A percentile compares a stretch with the other conserved stretches of the same genome.
phyloP scores from a whole-genome alignment of 495 filamentous ascomycete genomes.

The Thermothielavioides terrestris region DNA sequence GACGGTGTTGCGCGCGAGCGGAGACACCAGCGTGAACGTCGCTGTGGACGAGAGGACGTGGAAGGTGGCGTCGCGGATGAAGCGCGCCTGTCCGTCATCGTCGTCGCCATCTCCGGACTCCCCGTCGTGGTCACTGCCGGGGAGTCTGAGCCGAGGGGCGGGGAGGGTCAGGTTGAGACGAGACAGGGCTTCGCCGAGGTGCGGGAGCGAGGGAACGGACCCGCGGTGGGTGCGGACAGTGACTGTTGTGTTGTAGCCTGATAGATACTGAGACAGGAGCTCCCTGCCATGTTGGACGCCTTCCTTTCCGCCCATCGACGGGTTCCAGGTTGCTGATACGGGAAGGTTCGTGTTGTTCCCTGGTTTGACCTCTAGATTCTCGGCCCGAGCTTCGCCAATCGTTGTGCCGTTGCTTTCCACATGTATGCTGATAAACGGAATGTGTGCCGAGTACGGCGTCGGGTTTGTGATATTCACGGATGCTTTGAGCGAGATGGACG shows the following conservation, averaged over 20 bases:
- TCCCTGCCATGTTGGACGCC: conserved; percentile 56
- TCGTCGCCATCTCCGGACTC: conserved; percentile 11
- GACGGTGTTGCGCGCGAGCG: conserved; percentile 59
- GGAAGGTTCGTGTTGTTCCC: conserved; percentile 66
- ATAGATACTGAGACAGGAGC: conserved; percentile 76
- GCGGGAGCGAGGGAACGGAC: conserved; percentile 65
- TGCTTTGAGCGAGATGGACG: conserved; percentile 59
- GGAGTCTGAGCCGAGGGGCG: conserved; percentile 21
- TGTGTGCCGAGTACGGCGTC: conserved; percentile 66
- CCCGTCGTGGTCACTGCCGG: conserved; percentile 32
- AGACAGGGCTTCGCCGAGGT: conserved; percentile 63
- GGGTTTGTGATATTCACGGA: conserved; percentile 80
- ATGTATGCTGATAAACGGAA: conserved; percentile 72
- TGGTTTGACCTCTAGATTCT: conserved; percentile 48
- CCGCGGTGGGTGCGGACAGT: conserved; percentile 57
- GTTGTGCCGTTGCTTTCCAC: conserved; percentile 63
- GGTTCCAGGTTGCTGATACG: conserved; percentile 68
- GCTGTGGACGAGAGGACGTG: conserved; percentile 82
- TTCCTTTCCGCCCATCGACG: conserved; percentile 50
- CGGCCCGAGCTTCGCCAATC: conserved; percentile 62
- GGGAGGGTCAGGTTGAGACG: conserved; percentile 35
- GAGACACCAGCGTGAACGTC: conserved; percentile 74
- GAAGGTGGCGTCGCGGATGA: conserved; percentile 79
- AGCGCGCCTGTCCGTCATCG: conserved; percentile 45
- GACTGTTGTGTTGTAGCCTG: conserved; percentile 74